A percentile compares a stretch with the other conserved stretches of the same genome.
These are phyloP conservation scores for Gloeopeniophorella convolvens DNA, from an alignment of 768 basidiomycete species.

Conservation along the genomic window DNA sequence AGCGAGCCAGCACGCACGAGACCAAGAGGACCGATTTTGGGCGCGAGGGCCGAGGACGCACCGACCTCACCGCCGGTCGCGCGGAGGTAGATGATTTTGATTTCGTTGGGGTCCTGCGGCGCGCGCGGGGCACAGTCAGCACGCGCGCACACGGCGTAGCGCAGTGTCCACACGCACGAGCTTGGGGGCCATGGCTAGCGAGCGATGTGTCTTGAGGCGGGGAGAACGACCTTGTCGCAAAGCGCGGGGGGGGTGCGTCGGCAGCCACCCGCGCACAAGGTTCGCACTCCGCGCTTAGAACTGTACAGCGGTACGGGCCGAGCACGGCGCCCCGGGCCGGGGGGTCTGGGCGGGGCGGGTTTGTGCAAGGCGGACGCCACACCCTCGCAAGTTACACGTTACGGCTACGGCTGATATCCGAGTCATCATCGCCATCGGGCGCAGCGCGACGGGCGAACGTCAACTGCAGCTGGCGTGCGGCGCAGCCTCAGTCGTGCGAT, in stretches of 20 bases:
- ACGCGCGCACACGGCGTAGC: background rate
- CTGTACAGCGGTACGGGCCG: no score
- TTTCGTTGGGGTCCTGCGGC: constrained; percentile 88
- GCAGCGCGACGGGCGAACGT: no score
- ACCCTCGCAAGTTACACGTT: no score
- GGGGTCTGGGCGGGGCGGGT: no score
- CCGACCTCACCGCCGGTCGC: constrained; percentile 99
- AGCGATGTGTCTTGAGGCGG: constrained; percentile 19
- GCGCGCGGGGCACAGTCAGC: background rate
- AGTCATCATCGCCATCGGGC: no score
- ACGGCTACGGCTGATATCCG: no score
- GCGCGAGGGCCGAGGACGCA: constrained; percentile 95
- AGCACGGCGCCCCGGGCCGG: no score
- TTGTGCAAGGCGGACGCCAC: no score
- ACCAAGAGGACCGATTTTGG: constrained; percentile 99
- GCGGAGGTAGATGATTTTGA: constrained; percentile 98
- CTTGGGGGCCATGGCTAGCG: constrained; percentile 78
- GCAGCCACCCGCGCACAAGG: background rate
- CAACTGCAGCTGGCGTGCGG: no score
- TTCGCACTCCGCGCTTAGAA: constrained; percentile 3
- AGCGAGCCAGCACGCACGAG: constrained; percentile 51
- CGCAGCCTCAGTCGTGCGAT: no score
- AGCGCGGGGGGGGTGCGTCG: constrained; percentile 14
- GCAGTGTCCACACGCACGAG: constrained; percentile 41
- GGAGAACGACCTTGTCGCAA: no score